These are phyloP conservation scores for Amphichorda felina DNA, from an alignment of 2,329 filamentous ascomycete species.

Conservation along the genomic window DNA sequence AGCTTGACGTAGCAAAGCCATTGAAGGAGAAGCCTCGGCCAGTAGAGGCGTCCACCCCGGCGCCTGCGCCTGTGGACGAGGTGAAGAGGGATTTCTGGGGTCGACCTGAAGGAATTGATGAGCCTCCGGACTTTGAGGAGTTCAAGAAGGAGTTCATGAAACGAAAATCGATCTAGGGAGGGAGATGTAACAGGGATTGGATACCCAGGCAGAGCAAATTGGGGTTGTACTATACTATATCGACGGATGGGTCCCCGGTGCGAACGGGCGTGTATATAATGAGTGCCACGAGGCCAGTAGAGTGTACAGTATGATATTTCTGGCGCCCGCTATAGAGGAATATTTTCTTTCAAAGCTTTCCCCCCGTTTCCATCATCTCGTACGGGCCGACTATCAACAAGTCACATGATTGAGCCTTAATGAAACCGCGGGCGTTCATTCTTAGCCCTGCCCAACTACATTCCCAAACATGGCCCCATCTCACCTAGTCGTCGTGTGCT, in stretches of 20 bases:
- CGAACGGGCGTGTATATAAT: background rate
- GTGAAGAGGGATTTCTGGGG: conserved; percentile 3
- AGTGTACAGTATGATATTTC: background rate
- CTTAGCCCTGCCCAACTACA: background rate
- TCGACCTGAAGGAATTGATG: background rate
- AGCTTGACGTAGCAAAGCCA: conserved; percentile 1
- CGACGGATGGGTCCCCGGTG: background rate
- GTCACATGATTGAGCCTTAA: background rate
- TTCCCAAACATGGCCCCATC: conserved; percentile 13
- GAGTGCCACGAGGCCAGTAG: background rate
- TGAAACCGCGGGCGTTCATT: background rate
- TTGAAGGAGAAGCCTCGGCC: background rate
- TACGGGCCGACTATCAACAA: background rate
- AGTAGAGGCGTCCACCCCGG: background rate
- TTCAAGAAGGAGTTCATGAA: background rate
- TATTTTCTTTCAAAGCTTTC: background rate
- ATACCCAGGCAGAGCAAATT: too few species aligned
- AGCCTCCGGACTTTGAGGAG: background rate
- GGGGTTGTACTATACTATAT: background rate
- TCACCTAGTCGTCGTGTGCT: conserved; percentile 69
- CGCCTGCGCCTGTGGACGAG: background rate
- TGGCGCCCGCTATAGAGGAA: too few species aligned
- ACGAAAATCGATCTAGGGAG: too few species aligned
- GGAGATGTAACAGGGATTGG: too few species aligned
- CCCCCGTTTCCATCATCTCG: background rate